Conservation (phyloP, 2,329 filamentous ascomycete species). For the Colletotrichum sp. region DNA sequence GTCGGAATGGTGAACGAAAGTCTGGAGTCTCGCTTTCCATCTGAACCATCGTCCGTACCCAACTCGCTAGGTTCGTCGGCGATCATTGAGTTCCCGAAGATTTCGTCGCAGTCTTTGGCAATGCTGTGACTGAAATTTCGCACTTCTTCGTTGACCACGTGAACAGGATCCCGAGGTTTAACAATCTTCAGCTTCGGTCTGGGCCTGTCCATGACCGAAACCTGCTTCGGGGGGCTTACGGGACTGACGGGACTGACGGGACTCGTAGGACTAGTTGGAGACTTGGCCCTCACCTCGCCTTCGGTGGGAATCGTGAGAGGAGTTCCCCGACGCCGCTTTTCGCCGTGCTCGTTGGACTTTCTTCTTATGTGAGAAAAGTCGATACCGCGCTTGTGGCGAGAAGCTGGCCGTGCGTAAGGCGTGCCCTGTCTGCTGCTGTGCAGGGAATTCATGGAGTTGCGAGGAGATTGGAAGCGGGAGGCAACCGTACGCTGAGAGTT, state of each 20-base stretch:
- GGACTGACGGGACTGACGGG: background rate
- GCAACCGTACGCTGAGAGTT: conserved; percentile 36
- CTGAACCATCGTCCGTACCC: conserved; percentile 34
- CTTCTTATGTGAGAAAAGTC: conserved; percentile 58
- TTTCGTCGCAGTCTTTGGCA: conserved; percentile 85
- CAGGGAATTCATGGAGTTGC: conserved; percentile 54
- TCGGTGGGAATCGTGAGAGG: background rate
- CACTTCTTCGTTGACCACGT: conserved; percentile 72
- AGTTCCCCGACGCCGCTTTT: conserved; percentile 7
- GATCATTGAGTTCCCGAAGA: conserved; percentile 75
- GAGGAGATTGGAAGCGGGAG: conserved; percentile 35
- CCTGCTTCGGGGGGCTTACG: background rate
- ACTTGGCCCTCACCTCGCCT: background rate
- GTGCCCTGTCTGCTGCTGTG: conserved; percentile 49
- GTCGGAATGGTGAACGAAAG: conserved; percentile 47
- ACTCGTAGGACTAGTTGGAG: background rate
- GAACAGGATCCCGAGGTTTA: conserved; percentile 15
- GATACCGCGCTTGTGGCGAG: conserved; percentile 56
- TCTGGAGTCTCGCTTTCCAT: conserved; percentile 38
- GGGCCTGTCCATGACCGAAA: conserved; percentile 16
- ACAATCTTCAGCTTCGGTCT: conserved; percentile 28
- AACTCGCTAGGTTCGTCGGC: conserved; percentile 34
- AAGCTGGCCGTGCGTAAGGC: conserved; percentile 44
- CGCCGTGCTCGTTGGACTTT: conserved; percentile 25
- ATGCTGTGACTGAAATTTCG: conserved; percentile 84